Evolutionary conservation across 140 eudicot genomes (phyloP), one percentile per base, ranked within the genome.

Genomic region (Bidens hawaiensis): DNA sequence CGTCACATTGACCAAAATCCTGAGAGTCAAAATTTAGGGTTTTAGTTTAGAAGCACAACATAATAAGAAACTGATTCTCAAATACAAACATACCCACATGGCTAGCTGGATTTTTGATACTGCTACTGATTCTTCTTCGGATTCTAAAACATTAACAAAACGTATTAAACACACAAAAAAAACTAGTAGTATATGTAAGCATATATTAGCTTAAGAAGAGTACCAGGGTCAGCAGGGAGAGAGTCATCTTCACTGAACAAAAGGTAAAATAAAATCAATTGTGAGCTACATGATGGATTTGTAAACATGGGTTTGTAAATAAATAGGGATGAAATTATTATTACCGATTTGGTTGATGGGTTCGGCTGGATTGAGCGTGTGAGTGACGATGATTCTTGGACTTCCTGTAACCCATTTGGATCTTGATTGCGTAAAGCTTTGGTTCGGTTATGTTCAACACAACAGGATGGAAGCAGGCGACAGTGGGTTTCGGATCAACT

Each of bases 1-100:
- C 87, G 79, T 94, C 99, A 60, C 99, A 94, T 38, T 94, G 99
- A 2, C 99, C 99, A 21, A 94, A 94, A 83, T 88, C 99, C 95
- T 85, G 81, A 57, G 16, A 31, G 0, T 34, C 33, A 22, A 60
- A 60, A 4, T 36, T 13, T 64, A 64, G 45, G 43, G 58, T 47
- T 64, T 47, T 46, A n/a, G n/a, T n/a, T n/a, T n/a, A 26, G 69
- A 36, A 36, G n/a, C n/a, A n/a, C n/a, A n/a, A n/a, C n/a, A n/a
- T n/a, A n/a, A n/a, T n/a, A n/a, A n/a, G n/a, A n/a, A n/a, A 6
- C 11, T 36, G 42, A 63, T 63, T 33, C 50, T 14, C 21, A 63
- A 0, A 11, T 31, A 26, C 16, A 33, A 60, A 67, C 88, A 50
- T 81, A 87, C 95, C 97, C 97, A 90, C 97, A 90, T 90, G 47